Base-by-base conservation (phyloP, 2,329 filamentous ascomycete genomes). In the Lecanosticta acicola region DNA sequence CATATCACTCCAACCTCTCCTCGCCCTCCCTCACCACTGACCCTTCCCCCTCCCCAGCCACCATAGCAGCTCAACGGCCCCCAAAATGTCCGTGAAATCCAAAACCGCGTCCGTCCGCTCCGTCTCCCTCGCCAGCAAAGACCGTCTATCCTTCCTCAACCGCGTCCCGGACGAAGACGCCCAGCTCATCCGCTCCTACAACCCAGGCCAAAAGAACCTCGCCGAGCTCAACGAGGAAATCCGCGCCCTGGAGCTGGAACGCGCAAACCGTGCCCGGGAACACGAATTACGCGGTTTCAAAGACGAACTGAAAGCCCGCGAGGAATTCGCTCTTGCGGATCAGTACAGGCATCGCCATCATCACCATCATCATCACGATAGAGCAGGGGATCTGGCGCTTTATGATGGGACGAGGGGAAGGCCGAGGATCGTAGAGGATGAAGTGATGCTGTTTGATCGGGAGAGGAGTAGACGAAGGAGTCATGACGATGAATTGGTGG, bases 211-310 rank as follows among this genome's bases (percentile, higher is more conserved):
- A 8, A 48, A 51, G 14, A 72, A 68, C 4, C 78, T 83, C 33
- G 75, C 79, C 14, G 82, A 87, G 5, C 82, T 93, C 54, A 78
- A 81, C 38, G 76, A 80, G 18, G 85, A 93, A 60, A 87, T 90
- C 48, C 77, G 76, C n/a, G 77, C 78, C 1, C 73, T 91, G 1
- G 85, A 91, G 68, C 77, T 75, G 3, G 82, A 87, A 65, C 21
- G 33, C 33, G 42, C 51, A 14, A 29, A 39, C 16, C 36, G 43
- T n/a, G 24, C 24, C 11, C 24, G 24, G 24, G 24, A 29, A 29
- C 24, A 29, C 24, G 36, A 49, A 33, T 74, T 74, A 33, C 71
- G 75, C 49, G 71, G 75, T 24, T 66, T 82, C 39, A 73, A 75
- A 45, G 69, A 78, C n/a, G 80, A 83, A 63, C 73, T 78, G 36